A percentile compares a stretch with the other conserved stretches of the same genome.
Conservation (phyloP, 441 rosid genomes). For the Aquilaria agallochum region DNA sequence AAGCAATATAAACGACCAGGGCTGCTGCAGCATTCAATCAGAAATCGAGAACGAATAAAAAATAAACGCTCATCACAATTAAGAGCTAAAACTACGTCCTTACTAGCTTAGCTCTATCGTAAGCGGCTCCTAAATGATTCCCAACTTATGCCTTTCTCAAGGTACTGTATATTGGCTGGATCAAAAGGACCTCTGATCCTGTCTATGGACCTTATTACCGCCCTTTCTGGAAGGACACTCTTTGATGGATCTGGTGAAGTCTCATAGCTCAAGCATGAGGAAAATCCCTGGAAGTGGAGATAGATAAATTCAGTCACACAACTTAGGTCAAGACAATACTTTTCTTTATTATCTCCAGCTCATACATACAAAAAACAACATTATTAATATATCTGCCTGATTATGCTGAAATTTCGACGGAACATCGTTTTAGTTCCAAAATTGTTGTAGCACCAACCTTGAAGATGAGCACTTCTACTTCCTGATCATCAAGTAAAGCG, state of each 20-base stretch:
- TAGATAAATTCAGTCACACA: background rate
- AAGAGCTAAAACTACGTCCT: too few relatives aligned
- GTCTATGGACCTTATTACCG: slow-evolving; percentile 55
- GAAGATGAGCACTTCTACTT: slow-evolving; percentile 62
- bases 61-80: too few relatives aligned
- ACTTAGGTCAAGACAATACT: background rate
- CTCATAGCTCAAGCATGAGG: slow-evolving; percentile 68
- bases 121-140: slow-evolving; percentile 39
- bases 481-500: slow-evolving; percentile 49
- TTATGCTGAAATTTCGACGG: background rate
- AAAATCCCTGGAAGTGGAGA: slow-evolving; percentile 51
- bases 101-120: background rate
- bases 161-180: slow-evolving; percentile 57
- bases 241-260: slow-evolving; percentile 77
- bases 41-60: too few relatives aligned
- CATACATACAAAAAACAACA: too few relatives aligned
- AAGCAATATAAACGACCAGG: too few relatives aligned
- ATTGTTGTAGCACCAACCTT: slow-evolving; percentile 32
- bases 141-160: slow-evolving; percentile 54
- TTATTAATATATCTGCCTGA: background rate
- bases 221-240: slow-evolving; percentile 77
- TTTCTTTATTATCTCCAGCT: background rate
- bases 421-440: background rate
- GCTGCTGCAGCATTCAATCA: too few relatives aligned
- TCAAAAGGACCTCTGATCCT: slow-evolving; percentile 75